A percentile compares a stretch with the other conserved stretches of the same genome.
These are phyloP conservation scores for Vanrija sp. DNA, from an alignment of 1,284 basidiomycete genomes.

Conservation along the genomic window DNA sequence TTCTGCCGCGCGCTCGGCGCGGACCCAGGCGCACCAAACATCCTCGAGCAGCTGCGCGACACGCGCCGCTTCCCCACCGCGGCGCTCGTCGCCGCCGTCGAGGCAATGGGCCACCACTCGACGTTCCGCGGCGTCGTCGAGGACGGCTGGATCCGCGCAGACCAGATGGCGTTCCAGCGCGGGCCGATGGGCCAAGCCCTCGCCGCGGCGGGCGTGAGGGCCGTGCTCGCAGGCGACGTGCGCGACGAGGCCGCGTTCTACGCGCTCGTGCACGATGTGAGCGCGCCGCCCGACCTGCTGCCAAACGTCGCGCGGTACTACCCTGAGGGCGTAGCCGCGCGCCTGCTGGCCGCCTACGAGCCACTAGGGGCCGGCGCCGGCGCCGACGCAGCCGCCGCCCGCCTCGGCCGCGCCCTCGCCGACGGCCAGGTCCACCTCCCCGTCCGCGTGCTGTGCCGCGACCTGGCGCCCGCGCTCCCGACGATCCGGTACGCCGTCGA, in stretches of 20 bases:
- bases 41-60: conserved; percentile 56
- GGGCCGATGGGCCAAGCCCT: conserved; percentile 59
- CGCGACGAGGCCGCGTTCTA: conserved; percentile 64
- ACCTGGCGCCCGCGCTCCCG: conserved; percentile 59
- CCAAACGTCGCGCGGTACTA: conserved; percentile 63
- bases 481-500: conserved; percentile 64
- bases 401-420: conserved; percentile 58
- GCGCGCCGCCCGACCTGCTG: conserved; percentile 53
- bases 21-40: conserved; percentile 54
- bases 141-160: conserved; percentile 57
- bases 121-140: conserved; percentile 67
- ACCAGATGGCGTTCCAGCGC: conserved; percentile 65
- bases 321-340: conserved; percentile 52
- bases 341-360: conserved; percentile 54
- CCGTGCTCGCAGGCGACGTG: conserved; percentile 63
- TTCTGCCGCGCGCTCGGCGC: conserved; percentile 58
- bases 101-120: conserved; percentile 51
- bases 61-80: conserved; percentile 53
- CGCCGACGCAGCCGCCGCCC: conserved; percentile 39
- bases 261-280: conserved; percentile 60
- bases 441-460: conserved; percentile 59
- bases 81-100: conserved; percentile 57
- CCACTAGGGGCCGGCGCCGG: conserved; percentile 38
- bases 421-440: conserved; percentile 68
- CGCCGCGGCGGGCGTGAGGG: conserved; percentile 58